A percentile compares a stretch with the other conserved stretches of the same genome.
phyloP scores from a whole-genome alignment of 2,329 filamentous ascomycete species.

The Pezicula neosporulosa region DNA sequence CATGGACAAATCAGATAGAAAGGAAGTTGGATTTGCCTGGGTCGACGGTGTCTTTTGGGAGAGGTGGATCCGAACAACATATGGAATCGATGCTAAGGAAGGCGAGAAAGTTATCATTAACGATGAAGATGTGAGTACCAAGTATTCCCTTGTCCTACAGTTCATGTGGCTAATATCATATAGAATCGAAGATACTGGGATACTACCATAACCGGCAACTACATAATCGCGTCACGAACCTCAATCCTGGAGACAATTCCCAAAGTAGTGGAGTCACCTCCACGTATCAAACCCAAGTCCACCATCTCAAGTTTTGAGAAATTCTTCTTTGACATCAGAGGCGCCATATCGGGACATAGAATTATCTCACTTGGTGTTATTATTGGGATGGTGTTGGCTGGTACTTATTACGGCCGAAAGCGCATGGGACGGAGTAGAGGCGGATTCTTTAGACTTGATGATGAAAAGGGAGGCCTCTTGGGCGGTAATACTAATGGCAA shows the following conservation, averaged over 20 bases:
- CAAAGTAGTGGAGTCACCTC: constrained; percentile 43
- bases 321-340: constrained; percentile 64
- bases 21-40: constrained; percentile 94
- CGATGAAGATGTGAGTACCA: constrained; percentile 81
- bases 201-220: constrained; percentile 80
- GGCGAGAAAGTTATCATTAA: constrained; percentile 95
- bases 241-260: constrained; percentile 38
- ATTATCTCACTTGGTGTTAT: constrained; percentile 55
- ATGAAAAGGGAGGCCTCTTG: constrained; percentile 62
- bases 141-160: not conserved
- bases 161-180: constrained; percentile 4
- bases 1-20: constrained; percentile 82
- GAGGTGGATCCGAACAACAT: constrained; percentile 92
- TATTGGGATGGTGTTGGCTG: constrained; percentile 50
- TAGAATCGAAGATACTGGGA: constrained; percentile 96
- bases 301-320: constrained; percentile 72
- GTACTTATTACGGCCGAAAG: constrained; percentile 51
- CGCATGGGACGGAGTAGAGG: constrained; percentile 50
- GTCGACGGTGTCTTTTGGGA: constrained; percentile 98
- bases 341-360: constrained; percentile 56
- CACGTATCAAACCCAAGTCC: constrained; percentile 72
- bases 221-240: constrained; percentile 77
- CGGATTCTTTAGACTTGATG: constrained; percentile 59
- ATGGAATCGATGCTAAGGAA: constrained; percentile 78
- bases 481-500: constrained; percentile 49